Percentiles rank a stretch among this genome's conserved stretches.
These are phyloP conservation scores for Monosporascus sp. DNA, from an alignment of 2,329 filamentous ascomycete species.

Conservation along the genomic window DNA sequence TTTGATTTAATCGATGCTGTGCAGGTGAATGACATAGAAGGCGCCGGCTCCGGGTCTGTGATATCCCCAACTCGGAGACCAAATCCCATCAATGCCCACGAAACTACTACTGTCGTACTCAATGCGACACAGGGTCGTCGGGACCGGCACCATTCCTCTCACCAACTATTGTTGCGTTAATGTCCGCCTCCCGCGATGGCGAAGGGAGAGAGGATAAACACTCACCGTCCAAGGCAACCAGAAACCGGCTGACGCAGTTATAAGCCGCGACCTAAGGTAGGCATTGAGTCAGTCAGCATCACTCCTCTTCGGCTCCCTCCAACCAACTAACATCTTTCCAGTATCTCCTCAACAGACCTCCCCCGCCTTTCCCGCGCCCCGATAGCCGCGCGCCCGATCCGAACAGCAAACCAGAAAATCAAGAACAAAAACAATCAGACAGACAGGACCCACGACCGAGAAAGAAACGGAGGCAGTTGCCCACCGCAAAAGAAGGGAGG, in stretches of 20 bases:
- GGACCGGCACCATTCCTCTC: conserved; percentile 52
- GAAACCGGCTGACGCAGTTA: conserved; percentile 78
- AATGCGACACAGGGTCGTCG: conserved; percentile 33
- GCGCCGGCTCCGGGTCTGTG: background rate
- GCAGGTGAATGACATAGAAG: background rate
- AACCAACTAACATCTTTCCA: no score
- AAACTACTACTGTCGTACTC: background rate
- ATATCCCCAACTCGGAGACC: no score
- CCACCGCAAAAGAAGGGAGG: background rate
- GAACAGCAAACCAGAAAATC: no score
- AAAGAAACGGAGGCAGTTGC: no score
- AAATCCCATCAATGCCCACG: no score
- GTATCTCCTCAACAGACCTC: no score
- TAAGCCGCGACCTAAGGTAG: conserved; percentile 57
- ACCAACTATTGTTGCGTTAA: conserved; percentile 41
- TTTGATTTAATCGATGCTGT: background rate
- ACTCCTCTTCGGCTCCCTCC: no score
- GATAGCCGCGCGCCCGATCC: no score
- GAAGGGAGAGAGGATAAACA: conserved; percentile 7
- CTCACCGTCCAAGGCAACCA: conserved; percentile 75
- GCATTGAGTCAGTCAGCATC: background rate
- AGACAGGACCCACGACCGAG: no score
- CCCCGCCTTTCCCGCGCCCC: no score
- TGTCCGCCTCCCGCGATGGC: background rate
- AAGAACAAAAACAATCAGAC: no score